Percentiles rank a stretch among this genome's conserved stretches.
Evolutionary conservation across 257 asterid species (phyloP).

Genomic region (Phtheirospermum japonicum): DNA sequence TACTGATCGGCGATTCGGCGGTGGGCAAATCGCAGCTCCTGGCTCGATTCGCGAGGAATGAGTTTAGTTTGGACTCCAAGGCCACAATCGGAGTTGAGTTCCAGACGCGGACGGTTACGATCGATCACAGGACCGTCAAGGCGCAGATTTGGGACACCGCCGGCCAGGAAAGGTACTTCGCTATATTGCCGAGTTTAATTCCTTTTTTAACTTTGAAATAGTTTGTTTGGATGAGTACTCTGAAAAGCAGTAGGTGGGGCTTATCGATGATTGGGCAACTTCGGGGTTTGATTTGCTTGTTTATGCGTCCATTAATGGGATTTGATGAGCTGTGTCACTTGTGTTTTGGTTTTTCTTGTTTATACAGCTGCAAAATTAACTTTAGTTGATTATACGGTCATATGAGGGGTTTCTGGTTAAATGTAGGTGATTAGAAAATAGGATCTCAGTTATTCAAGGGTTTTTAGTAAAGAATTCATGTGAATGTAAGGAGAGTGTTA

Average conservation of each 20-base stretch:
- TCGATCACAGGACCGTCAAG: conserved; percentile 66
- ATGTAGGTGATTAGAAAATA: too few species aligned
- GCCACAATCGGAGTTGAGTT: conserved; percentile 84
- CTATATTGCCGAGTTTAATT: too few species aligned
- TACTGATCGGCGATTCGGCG: conserved; percentile 76
- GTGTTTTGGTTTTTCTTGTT: conserved; percentile 2
- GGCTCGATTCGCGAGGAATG: conserved; percentile 67
- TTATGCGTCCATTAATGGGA: too few species aligned
- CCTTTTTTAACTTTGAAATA: conserved; percentile 1
- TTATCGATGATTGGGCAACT: background rate
- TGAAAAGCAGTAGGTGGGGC: too few species aligned
- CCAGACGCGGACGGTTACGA: conserved; percentile 60
- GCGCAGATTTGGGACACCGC: conserved; percentile 98
- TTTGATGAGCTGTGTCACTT: background rate
- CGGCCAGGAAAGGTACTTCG: conserved; percentile 74
- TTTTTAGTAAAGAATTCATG: too few species aligned
- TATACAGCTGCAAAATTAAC: background rate
- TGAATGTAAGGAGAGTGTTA: too few species aligned
- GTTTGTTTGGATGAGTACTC: background rate
- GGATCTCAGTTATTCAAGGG: too few species aligned
- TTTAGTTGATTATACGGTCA: conserved; percentile 4
- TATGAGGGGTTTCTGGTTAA: background rate
- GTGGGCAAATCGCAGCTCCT: conserved; percentile 86
- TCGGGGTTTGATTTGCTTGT: too few species aligned
- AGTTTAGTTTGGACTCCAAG: conserved; percentile 71